phyloP scores from a whole-genome alignment of 371 early-diverging fungal species.

The Mortierella sp. region DNA sequence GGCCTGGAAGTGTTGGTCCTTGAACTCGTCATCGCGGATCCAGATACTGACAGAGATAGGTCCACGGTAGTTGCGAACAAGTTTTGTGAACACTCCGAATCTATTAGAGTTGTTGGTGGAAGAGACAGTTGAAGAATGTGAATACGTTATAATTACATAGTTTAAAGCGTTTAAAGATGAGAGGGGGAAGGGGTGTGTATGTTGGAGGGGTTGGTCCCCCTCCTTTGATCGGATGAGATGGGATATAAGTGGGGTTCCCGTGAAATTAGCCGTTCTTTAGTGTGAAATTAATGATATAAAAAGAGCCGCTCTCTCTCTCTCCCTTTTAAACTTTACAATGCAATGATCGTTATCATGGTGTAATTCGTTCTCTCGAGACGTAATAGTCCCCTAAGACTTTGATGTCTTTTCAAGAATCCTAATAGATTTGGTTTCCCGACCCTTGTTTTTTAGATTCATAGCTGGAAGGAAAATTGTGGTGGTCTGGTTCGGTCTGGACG shows the following conservation, averaged over 20 bases:
- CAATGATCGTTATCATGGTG: neutral
- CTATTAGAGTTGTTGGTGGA: conserved; percentile 20
- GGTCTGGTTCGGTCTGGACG: too few species aligned
- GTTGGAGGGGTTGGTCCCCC: too few species aligned
- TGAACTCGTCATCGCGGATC: conserved; percentile 66
- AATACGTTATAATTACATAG: neutral
- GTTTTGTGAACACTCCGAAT: conserved; percentile 66
- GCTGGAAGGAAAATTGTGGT: too few species aligned
- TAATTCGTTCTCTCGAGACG: too few species aligned
- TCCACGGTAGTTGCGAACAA: conserved; percentile 71
- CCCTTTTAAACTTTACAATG: neutral
- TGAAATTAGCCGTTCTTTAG: conserved; percentile 1
- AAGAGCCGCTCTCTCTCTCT: neutral
- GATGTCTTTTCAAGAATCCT: too few species aligned
- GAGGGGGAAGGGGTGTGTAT: too few species aligned
- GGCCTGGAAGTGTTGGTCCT: conserved; percentile 57
- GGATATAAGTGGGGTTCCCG: neutral
- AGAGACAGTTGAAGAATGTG: neutral
- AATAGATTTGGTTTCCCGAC: too few species aligned
- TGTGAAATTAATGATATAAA: conserved; percentile 1
- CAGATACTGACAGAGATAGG: conserved; percentile 79
- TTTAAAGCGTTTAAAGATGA: too few species aligned
- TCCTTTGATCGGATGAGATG: too few species aligned
- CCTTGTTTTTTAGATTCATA: too few species aligned
- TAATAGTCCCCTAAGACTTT: too few species aligned